Conservation (phyloP, 2,329 filamentous ascomycete species). For the Penicillium sp. region DNA sequence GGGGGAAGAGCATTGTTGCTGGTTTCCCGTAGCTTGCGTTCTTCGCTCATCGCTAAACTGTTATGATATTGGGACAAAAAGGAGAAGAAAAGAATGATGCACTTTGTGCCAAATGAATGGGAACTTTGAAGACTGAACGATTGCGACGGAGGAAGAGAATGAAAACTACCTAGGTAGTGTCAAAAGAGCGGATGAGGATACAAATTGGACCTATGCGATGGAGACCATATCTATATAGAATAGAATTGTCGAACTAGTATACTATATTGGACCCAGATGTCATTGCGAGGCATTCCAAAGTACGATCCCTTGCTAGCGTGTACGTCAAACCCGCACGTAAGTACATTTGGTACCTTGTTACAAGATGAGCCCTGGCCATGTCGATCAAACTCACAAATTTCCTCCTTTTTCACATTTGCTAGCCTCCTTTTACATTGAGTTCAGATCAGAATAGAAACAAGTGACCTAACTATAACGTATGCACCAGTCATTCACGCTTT, state of each 20-base stretch:
- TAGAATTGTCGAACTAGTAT: not conserved
- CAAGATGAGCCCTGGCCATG: not conserved
- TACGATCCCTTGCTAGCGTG: conserved; percentile 1
- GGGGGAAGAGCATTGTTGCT: not conserved
- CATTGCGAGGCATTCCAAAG: not conserved
- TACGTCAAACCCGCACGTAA: conserved; percentile 4
- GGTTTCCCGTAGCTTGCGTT: not conserved
- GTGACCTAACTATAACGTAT: not conserved
- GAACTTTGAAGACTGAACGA: not conserved
- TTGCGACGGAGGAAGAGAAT: not conserved
- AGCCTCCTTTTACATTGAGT: not conserved
- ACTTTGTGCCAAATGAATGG: not conserved
- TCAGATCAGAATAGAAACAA: not conserved
- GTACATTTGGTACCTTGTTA: not conserved
- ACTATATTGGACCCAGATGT: not conserved
- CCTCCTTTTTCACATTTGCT: not conserved
- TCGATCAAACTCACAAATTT: not conserved
- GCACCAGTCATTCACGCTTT: too few relatives aligned
- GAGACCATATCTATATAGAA: not conserved
- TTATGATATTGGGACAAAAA: not conserved
- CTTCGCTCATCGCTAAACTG: not conserved
- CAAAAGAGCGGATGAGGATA: not conserved
- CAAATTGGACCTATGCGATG: not conserved
- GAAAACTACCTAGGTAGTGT: not conserved
- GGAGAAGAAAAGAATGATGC: not conserved